A percentile compares a stretch with the other conserved stretches of the same genome.
These are phyloP conservation scores for Evernia prunastri DNA, from an alignment of 495 filamentous ascomycete species.

Conservation along the genomic window DNA sequence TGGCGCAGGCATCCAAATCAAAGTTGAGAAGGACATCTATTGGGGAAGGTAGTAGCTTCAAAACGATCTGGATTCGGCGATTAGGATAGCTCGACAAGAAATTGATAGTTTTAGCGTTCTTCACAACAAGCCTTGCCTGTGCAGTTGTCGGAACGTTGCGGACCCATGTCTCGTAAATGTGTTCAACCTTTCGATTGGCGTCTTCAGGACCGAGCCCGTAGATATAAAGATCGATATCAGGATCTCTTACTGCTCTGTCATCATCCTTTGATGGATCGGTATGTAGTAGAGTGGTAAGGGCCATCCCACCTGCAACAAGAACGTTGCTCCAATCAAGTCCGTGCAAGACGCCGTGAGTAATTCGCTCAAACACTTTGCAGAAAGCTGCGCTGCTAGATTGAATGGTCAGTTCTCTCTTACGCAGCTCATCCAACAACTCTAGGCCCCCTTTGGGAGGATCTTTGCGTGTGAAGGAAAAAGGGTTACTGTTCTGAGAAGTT, in stretches of 20 bases:
- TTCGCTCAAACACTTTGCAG: constrained; percentile 26
- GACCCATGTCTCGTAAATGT: constrained; percentile 32
- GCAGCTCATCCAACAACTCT: constrained; percentile 29
- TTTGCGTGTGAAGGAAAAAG: constrained; percentile 16
- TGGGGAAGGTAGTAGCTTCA: constrained; percentile 30
- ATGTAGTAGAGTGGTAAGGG: constrained; percentile 29
- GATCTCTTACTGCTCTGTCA: constrained; percentile 15
- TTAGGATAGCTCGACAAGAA: constrained; percentile 30
- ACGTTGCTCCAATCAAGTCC: constrained; percentile 36
- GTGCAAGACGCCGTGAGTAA: constrained; percentile 28
- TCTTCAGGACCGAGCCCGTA: constrained; percentile 29
- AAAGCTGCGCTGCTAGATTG: constrained; percentile 24
- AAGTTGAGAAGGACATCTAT: constrained; percentile 33
- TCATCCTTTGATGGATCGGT: constrained; percentile 18
- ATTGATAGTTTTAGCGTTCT: constrained; percentile 31
- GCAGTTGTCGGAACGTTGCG: constrained; percentile 23
- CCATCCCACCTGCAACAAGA: constrained; percentile 33
- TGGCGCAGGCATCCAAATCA: constrained; percentile 36
- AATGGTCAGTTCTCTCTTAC: constrained; percentile 24
- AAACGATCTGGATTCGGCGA: constrained; percentile 33
- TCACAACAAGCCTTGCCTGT: constrained; percentile 25
- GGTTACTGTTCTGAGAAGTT: not conserved
- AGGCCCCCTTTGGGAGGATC: constrained; percentile 32
- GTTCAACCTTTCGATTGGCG: constrained; percentile 31
- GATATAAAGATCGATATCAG: constrained; percentile 34